Percentiles rank a stretch among this genome's conserved stretches.
phyloP scores from a whole-genome alignment of 2,329 filamentous ascomycete genomes.

The Apiospora malaysiana region DNA sequence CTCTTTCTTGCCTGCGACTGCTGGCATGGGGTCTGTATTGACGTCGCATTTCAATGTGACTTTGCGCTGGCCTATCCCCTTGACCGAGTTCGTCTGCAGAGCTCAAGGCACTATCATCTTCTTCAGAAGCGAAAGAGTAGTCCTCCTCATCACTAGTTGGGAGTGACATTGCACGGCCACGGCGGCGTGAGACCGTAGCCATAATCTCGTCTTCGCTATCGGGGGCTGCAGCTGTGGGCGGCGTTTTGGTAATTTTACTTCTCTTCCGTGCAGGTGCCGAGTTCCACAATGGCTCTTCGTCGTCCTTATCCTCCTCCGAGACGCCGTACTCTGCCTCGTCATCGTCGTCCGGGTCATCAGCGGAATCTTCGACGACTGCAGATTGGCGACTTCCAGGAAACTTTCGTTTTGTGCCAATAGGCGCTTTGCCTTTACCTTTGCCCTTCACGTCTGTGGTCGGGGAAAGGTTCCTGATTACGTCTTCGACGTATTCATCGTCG shows the following conservation, averaged over 20 bases:
- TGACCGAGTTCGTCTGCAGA: neutral
- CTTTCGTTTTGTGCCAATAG: constrained; percentile 21
- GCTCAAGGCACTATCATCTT: constrained; percentile 24
- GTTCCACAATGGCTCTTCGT: constrained; percentile 25
- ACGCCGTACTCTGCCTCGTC: constrained; percentile 27
- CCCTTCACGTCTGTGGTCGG: constrained; percentile 23
- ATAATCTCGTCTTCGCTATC: constrained; percentile 17
- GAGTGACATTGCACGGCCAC: constrained; percentile 26
- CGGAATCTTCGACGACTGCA: neutral
- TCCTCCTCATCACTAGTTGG: constrained; percentile 34
- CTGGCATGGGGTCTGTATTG: neutral
- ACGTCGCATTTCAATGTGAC: neutral
- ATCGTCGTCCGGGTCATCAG: constrained; percentile 28
- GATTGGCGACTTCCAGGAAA: constrained; percentile 2
- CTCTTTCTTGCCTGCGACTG: neutral
- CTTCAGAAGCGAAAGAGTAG: constrained; percentile 22
- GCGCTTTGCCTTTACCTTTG: constrained; percentile 22
- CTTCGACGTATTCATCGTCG: neutral
- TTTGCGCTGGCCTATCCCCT: neutral
- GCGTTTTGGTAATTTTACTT: constrained; percentile 15
- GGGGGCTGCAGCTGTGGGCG: neutral
- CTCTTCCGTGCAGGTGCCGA: constrained; percentile 28
- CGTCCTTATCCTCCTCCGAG: constrained; percentile 26
- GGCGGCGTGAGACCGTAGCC: neutral
- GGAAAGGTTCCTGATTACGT: neutral